Conservation (phyloP, 345 rosid species). For the Aethionema arabicum region DNA sequence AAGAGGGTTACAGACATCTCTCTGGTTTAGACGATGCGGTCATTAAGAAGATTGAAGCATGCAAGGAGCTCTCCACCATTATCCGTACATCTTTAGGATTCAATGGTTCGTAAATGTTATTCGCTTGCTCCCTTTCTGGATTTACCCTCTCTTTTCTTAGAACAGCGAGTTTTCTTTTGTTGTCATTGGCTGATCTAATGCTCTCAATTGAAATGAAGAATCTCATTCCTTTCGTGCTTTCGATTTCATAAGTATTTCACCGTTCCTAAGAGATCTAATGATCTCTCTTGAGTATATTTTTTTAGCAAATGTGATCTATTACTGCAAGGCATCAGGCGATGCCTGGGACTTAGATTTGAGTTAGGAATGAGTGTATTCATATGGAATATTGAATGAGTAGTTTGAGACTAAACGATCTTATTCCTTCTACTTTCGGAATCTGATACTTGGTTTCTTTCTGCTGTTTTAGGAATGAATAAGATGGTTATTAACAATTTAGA, state of each 20-base stretch:
- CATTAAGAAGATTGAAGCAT: constrained; percentile 92
- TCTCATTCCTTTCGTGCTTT: constrained; percentile 11
- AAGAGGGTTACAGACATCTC: constrained; percentile 94
- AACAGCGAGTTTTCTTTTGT: too few species aligned
- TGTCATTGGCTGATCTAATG: constrained; percentile 20
- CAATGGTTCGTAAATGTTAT: constrained; percentile 49
- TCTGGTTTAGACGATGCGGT: constrained; percentile 98
- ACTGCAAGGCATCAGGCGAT: too few species aligned
- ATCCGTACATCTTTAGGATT: constrained; percentile 99
- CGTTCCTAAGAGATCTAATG: background rate
- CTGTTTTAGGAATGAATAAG: constrained; percentile 84
- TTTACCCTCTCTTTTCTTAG: too few species aligned
- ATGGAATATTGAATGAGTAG: background rate
- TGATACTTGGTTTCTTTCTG: constrained; percentile 3
- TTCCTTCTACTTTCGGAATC: constrained; percentile 6
- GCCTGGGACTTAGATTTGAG: constrained; percentile 14
- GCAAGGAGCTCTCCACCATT: constrained; percentile 90
- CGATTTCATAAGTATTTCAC: background rate
- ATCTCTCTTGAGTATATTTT: background rate
- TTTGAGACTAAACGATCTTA: too few species aligned
- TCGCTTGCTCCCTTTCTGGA: too few species aligned
- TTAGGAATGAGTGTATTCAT: background rate
- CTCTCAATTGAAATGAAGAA: constrained; percentile 8
- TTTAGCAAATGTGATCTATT: constrained; percentile 14
- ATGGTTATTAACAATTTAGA: constrained; percentile 97